Conservation (phyloP, 495 filamentous ascomycete genomes). For the Penicillium ochrochloron region DNA sequence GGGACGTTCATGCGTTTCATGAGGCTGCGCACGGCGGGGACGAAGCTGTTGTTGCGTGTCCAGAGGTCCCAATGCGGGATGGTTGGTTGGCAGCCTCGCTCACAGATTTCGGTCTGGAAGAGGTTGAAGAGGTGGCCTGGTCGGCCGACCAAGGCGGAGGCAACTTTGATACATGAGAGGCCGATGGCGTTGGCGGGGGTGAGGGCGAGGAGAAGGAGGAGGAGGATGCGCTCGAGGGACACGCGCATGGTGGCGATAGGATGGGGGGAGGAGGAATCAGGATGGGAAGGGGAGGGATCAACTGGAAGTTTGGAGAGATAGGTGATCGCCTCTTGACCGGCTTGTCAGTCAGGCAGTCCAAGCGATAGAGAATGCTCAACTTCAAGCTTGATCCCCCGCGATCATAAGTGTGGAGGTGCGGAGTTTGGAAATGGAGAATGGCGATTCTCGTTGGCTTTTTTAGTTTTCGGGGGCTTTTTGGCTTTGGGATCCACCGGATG, state of each 20-base stretch:
- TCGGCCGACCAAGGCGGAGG: conserved; percentile 43
- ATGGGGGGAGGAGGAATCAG: background rate
- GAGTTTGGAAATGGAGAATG: conserved; percentile 2
- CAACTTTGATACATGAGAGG: conserved; percentile 44
- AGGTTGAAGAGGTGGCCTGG: conserved; percentile 41
- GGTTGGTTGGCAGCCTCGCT: conserved; percentile 46
- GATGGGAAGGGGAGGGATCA: background rate
- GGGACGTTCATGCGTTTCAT: conserved; percentile 41
- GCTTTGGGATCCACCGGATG: conserved; percentile 3
- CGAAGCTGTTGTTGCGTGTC: conserved; percentile 50
- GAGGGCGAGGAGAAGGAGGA: conserved; percentile 31
- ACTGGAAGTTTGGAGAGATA: background rate
- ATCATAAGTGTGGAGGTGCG: conserved; percentile 16
- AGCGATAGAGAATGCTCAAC: background rate
- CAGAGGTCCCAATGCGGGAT: conserved; percentile 52
- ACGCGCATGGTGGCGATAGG: conserved; percentile 24
- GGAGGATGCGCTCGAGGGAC: conserved; percentile 20
- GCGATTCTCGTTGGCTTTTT: background rate
- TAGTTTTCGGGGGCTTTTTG: background rate
- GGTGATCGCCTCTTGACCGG: background rate
- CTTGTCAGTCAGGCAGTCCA: background rate
- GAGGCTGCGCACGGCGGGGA: conserved; percentile 47
- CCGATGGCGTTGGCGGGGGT: conserved; percentile 36
- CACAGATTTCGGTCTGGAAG: conserved; percentile 50
- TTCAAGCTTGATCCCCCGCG: background rate